These are phyloP conservation scores for Recurvomyces mirabilis DNA, from an alignment of 495 filamentous ascomycete genomes.

Conservation along the genomic window DNA sequence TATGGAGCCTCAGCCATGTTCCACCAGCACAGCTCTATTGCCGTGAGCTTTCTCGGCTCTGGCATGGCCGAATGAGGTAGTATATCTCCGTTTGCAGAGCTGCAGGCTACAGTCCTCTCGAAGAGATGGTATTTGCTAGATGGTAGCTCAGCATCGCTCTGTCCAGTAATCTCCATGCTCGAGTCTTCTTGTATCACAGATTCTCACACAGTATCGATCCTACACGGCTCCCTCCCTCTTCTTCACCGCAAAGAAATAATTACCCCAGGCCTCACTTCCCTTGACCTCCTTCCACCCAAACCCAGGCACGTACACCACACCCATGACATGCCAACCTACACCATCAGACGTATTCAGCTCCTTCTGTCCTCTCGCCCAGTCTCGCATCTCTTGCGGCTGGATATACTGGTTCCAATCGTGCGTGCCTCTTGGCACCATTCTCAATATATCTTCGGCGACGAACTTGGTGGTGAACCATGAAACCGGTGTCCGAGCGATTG, in stretches of 20 bases:
- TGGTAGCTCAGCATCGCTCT: too few species aligned
- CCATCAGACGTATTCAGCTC: constrained; percentile 37
- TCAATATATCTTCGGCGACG: constrained; percentile 76
- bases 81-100: too few species aligned
- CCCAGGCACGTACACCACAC: constrained; percentile 81
- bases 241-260: constrained; percentile 90
- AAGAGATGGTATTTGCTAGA: too few species aligned
- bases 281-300: constrained; percentile 78
- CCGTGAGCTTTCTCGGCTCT: too few species aligned
- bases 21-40: too few species aligned
- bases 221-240: constrained; percentile 34
- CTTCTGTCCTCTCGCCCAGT: constrained; percentile 34
- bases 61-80: too few species aligned
- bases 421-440: constrained; percentile 82
- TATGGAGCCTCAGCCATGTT: too few species aligned
- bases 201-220: too few species aligned
- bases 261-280: constrained; percentile 78
- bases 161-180: too few species aligned
- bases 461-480: constrained; percentile 88
- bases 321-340: constrained; percentile 55
- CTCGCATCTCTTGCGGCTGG: constrained; percentile 68
- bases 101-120: too few species aligned
- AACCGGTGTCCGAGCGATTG: constrained; percentile 76
- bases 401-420: constrained; percentile 96
- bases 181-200: too few species aligned